Evolutionary conservation across 208 protist genomes (phyloP), one percentile per base, ranked within the genome.

Genomic region (Acanthamoeba triangularis): DNA sequence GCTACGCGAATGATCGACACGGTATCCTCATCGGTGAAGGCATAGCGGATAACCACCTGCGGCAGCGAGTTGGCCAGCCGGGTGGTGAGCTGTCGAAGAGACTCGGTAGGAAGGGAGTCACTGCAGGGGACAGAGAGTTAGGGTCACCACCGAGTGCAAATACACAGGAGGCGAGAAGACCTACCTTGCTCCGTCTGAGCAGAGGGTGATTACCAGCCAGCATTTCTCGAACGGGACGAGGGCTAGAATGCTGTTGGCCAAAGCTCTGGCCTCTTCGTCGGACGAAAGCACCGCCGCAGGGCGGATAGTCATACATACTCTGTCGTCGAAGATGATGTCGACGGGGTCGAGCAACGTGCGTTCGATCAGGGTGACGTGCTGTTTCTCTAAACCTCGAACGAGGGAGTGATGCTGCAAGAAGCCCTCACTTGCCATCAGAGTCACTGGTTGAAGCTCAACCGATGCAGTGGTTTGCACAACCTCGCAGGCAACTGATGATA

Each of bases 321-420:
- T 56, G 13, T 88, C 80, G 49, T 88, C 80, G 49, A 88, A 35
- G 5, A 88, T 88, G 6, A 88, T 11, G 23, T 88, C 80, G 5
- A 88, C 8, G 6, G 80, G 80, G 11, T 54, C 30, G 7, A 0
- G 25, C 5, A 88, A 28, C 0, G 47, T 88, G 7, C 80, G 80
- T 63, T 88, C 80, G 49, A 88, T 88, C 18, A 88, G 80, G 14
- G 44, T 11, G 30, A 88, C 37, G n/a, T 41, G 80, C 41, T 88
- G 80, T 25, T 88, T 63, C 80, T 61, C 80, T 3, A 88, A 25
- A 23, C 47, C 3, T 54, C 80, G 5, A 5, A 88, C 47, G 5
- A 88, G 28, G 11, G 80, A 54, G 35, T 88, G 80, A 37, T 63
- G 18, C 14, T 63, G 47, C 47, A 88, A 30, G 1, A 88, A 28